Conservation (phyloP, 2,329 filamentous ascomycete species). For the Metarhizium anisopliae region DNA sequence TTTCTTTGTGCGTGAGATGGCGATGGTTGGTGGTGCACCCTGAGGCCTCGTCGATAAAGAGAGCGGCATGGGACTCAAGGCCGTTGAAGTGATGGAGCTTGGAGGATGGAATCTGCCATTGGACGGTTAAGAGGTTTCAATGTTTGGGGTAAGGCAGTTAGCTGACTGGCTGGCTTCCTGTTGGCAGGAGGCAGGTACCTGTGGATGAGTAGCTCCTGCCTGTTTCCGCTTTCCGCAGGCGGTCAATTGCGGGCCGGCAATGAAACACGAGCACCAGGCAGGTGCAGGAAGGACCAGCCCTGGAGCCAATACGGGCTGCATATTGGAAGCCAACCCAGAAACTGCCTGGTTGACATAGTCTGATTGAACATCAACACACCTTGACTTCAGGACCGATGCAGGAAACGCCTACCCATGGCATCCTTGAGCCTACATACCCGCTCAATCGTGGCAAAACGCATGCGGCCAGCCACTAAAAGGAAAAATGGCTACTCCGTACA, state of each 20-base stretch:
- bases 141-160: neutral
- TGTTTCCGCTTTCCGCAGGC: neutral
- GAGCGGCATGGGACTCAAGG: neutral
- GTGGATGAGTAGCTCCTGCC: neutral
- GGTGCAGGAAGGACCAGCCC: too few relatives aligned
- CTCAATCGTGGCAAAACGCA: neutral
- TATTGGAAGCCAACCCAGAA: too few relatives aligned
- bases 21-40: neutral
- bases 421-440: neutral
- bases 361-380: neutral
- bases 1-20: neutral
- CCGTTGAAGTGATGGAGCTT: neutral
- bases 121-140: neutral
- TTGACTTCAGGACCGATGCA: neutral
- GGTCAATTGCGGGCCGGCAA: neutral
- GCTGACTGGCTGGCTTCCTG: neutral
- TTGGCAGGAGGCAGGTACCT: neutral
- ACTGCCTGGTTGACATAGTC: neutral
- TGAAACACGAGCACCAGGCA: neutral
- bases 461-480: neutral
- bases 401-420: neutral
- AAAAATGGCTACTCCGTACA: neutral
- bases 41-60: neutral
- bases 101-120: neutral
- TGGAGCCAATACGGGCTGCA: too few relatives aligned